Conservation (phyloP, 257 asterid species). For the Ligustrum vulgare region DNA sequence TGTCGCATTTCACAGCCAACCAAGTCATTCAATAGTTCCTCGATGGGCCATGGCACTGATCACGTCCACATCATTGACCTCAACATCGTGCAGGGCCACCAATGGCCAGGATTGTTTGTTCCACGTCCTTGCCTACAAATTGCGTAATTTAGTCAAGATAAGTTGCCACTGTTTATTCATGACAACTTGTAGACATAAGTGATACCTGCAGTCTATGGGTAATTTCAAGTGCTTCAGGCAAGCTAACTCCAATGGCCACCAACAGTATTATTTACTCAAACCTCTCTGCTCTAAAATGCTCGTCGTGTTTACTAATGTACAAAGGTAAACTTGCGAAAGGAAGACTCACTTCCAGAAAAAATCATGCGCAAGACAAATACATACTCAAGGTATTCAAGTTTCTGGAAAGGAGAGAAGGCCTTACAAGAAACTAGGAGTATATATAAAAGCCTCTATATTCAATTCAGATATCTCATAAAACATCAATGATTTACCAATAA, state of each 20-base stretch:
- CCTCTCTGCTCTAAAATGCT: background rate
- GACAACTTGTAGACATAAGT: background rate
- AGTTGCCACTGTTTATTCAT: background rate
- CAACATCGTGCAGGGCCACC: conserved; percentile 86
- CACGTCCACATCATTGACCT: conserved; percentile 82
- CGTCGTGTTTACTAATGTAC: too few species aligned
- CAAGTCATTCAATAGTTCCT: conserved; percentile 58
- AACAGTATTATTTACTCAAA: background rate
- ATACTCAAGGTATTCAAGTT: background rate
- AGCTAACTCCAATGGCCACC: background rate
- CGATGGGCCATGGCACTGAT: conserved; percentile 37
- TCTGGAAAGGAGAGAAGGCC: background rate
- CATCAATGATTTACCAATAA: background rate
- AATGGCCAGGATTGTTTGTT: conserved; percentile 86
- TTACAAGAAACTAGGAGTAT: background rate
- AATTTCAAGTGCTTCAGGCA: background rate
- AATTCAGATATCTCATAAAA: too few species aligned
- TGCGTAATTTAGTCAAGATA: conserved; percentile 27
- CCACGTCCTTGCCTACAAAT: conserved; percentile 69
- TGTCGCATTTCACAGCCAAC: conserved; percentile 89
- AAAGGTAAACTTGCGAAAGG: too few species aligned
- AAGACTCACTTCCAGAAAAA: background rate
- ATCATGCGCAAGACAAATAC: background rate
- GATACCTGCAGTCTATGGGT: background rate
- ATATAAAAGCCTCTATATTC: background rate